Conservation (phyloP, 345 rosid genomes). For the Arabidopsis suecica region DNA sequence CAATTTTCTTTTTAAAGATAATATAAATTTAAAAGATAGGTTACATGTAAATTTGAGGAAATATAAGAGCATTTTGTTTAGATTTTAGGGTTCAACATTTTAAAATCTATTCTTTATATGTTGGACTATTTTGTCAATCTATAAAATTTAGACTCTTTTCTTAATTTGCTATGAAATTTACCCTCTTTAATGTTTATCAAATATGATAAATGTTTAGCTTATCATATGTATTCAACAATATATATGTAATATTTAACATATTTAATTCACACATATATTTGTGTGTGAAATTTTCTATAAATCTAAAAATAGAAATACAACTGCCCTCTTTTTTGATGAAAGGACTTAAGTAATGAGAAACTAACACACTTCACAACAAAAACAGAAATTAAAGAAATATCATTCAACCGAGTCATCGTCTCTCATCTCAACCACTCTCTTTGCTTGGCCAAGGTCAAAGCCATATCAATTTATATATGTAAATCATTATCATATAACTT, state of each 20-base stretch:
- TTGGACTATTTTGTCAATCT: neutral
- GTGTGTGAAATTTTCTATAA: neutral
- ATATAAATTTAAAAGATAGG: neutral
- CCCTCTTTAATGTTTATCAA: neutral
- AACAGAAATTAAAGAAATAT: conserved; percentile 20
- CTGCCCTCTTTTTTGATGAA: conserved; percentile 29
- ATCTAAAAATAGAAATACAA: conserved; percentile 26
- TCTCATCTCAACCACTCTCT: conserved; percentile 22
- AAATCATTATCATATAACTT: neutral
- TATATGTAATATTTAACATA: neutral
- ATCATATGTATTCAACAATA: neutral
- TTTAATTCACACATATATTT: neutral
- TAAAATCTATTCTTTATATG: too few species aligned
- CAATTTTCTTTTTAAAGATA: neutral
- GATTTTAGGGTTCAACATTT: neutral
- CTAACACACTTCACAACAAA: conserved; percentile 31
- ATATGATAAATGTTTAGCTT: neutral
- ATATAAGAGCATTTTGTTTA: neutral
- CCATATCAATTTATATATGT: neutral
- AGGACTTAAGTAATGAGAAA: conserved; percentile 12
- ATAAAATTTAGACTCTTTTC: neutral
- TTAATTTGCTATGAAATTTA: neutral
- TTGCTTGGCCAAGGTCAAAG: conserved; percentile 9
- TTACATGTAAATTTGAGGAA: too few species aligned
- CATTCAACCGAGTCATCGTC: conserved; percentile 11